A percentile compares a stretch with the other conserved stretches of the same genome.
Evolutionary conservation across 1,284 basidiomycete genomes (phyloP).

Genomic region (Ustilago lituana): DNA sequence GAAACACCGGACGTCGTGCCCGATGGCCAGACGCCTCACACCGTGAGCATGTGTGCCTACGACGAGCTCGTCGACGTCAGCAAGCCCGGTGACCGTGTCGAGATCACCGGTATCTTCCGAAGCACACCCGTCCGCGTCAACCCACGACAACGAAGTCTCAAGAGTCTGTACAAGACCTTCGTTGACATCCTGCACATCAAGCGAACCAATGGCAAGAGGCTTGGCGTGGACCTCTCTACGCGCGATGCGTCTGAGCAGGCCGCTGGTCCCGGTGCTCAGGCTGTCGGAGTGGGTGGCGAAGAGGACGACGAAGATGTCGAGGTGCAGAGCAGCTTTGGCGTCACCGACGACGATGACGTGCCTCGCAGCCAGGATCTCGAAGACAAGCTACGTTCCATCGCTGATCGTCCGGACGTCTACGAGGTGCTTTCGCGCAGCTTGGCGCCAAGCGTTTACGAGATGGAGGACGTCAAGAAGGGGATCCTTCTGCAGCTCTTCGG

Average conservation of each 20-base stretch:
- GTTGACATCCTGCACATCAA: constrained; percentile 93
- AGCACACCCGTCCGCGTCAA: constrained; percentile 93
- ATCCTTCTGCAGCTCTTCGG: constrained; percentile 95
- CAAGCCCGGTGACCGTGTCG: constrained; percentile 92
- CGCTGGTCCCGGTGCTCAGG: constrained; percentile 70
- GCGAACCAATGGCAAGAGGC: constrained; percentile 75
- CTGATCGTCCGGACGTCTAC: constrained; percentile 82
- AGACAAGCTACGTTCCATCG: constrained; percentile 76
- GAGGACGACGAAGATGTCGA: constrained; percentile 69
- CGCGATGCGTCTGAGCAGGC: constrained; percentile 69
- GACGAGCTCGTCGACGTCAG: constrained; percentile 94
- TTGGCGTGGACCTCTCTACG: constrained; percentile 84
- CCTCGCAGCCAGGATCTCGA: constrained; percentile 70
- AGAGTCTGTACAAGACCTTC: constrained; percentile 96
- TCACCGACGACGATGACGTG: constrained; percentile 30
- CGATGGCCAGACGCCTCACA: constrained; percentile 97
- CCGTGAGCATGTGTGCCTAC: constrained; percentile 92
- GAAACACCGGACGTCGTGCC: constrained; percentile 98
- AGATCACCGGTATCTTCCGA: constrained; percentile 92
- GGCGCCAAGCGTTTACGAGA: constrained; percentile 94
- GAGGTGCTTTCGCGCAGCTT: constrained; percentile 84
- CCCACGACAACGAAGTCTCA: constrained; percentile 87
- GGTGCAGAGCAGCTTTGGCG: constrained; percentile 26
- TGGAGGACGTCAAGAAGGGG: constrained; percentile 99
- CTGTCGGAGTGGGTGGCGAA: constrained; percentile 84